Percentiles rank a stretch among this genome's conserved stretches.
Evolutionary conservation across 2,329 filamentous ascomycete species (phyloP).

Genomic region (Sporothrix luriei): DNA sequence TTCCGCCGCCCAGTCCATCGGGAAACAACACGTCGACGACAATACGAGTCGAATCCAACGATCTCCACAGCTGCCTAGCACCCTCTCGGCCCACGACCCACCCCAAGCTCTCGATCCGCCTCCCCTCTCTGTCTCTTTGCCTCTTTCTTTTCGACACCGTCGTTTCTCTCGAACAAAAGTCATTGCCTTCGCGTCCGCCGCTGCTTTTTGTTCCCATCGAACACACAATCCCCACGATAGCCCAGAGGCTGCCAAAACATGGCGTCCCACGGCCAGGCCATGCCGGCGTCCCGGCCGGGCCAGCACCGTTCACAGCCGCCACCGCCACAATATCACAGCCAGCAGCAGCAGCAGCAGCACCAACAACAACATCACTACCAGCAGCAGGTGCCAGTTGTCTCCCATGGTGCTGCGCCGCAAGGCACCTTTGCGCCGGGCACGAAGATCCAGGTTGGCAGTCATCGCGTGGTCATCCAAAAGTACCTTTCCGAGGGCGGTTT

Average conservation of each 20-base stretch:
- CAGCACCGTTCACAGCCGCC: constrained; percentile 18
- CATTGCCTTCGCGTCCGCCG: background rate
- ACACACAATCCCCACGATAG: background rate
- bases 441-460: constrained; percentile 92
- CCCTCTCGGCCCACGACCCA: constrained; percentile 20
- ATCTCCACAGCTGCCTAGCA: constrained; percentile 16
- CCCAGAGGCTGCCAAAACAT: constrained; percentile 20
- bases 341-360: constrained; percentile 11
- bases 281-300: constrained; percentile 26
- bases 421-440: constrained; percentile 92
- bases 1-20: constrained; percentile 5
- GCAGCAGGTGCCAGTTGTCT: background rate
- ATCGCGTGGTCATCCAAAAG: constrained; percentile 91
- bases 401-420: constrained; percentile 51
- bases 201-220: background rate
- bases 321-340: constrained; percentile 15
- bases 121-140: background rate
- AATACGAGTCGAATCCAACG: background rate
- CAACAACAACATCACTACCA: no score
- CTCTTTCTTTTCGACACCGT: constrained; percentile 6
- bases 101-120: constrained; percentile 19
- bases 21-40: constrained; percentile 25
- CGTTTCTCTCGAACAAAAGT: background rate
- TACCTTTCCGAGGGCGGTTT: constrained; percentile 98
- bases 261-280: constrained; percentile 29